Conservation (phyloP, 257 asterid genomes). For the Parsonsia alboflavescens region DNA sequence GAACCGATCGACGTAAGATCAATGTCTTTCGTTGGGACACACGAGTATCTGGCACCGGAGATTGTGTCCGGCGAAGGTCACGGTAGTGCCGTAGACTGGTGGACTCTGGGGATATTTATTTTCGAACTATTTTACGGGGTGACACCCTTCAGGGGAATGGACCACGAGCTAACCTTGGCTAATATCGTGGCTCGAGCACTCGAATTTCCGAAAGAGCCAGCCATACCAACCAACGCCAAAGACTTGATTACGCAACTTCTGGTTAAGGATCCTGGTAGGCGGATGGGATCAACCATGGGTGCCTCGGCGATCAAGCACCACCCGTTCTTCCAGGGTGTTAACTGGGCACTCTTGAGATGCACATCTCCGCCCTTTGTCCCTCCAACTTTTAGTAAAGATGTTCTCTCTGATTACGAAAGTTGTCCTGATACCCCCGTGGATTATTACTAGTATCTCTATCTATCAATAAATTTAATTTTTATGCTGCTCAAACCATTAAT, state of each 20-base stretch:
- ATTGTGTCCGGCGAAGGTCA: constrained; percentile 76
- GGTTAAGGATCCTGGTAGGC: constrained; percentile 49
- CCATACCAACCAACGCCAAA: constrained; percentile 41
- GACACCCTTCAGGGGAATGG: constrained; percentile 67
- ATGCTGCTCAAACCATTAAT: too few species aligned
- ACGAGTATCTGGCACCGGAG: constrained; percentile 81
- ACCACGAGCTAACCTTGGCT: constrained; percentile 64
- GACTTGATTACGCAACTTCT: constrained; percentile 56
- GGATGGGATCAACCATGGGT: constrained; percentile 67
- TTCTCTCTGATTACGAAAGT: constrained; percentile 33
- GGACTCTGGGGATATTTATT: constrained; percentile 70
- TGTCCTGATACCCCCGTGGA: constrained; percentile 43
- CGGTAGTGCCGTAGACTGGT: constrained; percentile 80
- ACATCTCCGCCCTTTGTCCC: constrained; percentile 66
- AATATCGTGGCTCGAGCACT: constrained; percentile 70
- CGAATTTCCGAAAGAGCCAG: constrained; percentile 62
- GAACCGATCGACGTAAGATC: constrained; percentile 72
- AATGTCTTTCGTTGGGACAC: constrained; percentile 75
- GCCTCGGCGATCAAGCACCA: constrained; percentile 63
- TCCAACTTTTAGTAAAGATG: constrained; percentile 38
- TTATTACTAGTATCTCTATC: constrained; percentile 34
- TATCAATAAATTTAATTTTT: not conserved
- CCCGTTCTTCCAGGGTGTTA: constrained; percentile 64
- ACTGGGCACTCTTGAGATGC: constrained; percentile 75
- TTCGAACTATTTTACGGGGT: constrained; percentile 62